Base-by-base conservation (phyloP, 495 filamentous ascomycete genomes). In the Extremus antarcticus region DNA sequence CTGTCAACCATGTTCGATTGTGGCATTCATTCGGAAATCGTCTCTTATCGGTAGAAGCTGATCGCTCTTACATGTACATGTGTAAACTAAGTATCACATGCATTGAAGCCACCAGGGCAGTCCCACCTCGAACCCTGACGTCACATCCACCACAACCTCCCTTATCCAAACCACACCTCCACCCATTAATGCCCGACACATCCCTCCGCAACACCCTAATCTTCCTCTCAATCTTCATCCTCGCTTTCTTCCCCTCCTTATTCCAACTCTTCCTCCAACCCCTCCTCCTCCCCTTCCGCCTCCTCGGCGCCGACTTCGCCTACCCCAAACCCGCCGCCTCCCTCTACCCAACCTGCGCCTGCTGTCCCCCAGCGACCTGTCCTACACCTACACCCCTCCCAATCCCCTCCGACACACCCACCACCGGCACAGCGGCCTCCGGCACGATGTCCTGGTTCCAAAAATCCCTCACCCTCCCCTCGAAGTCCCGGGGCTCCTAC, bases 401-500 rank as follows among this genome's bases (percentile, higher is more conserved):
- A 51, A 52, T 16, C 63, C 65, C 41, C 22, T 51, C 43, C 49
- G 53, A 19, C n/a, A 11, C 25, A 49, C 19, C 47, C 50, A 53
- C n/a, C 53, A 57, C 57, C 51, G 32, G 23, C 55, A 48, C 32
- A 38, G 40, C 23, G 47, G 11, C 51, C 24, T 41, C 57, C 24
- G 25, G 60, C 21, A 75, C 64, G 43, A 88, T 85, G 81, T 74
- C 78, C 67, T 91, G 87, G 88, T 76, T 71, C 58, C 90, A 95
- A 67, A 92, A 88, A 67, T 76, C 78, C 21, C 77, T 96, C 70
- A 78, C 78, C 16, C 84, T 97, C 38, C 85, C 88, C 57, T 58
- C 82, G 1, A 74, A 76, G 58, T 75, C 80, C 23, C 85, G 90
- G 46, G 92, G 92, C 70, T 85, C 81, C 56, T 95, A 96, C 75